A percentile compares a stretch with the other conserved stretches of the same genome.
Evolutionary conservation across 805 yeast species (phyloP).

Genomic region (Lipomyces orientalis): DNA sequence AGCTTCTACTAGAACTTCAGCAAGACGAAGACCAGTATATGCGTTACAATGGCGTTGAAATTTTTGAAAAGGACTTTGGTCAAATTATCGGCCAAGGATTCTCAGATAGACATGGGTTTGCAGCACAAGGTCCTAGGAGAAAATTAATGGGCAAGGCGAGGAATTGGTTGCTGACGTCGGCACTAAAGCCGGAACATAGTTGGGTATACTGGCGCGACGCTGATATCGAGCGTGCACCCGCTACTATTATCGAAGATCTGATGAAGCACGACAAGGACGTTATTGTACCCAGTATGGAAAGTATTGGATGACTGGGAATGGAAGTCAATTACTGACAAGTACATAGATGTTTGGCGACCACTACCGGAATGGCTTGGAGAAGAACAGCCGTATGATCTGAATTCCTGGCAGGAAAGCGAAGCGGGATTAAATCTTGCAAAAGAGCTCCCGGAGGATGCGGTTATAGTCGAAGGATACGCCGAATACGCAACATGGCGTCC

Average conservation of each 20-base stretch:
- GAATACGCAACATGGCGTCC: conserved; percentile 37
- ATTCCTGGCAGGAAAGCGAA: conserved; percentile 93
- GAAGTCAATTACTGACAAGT: neutral
- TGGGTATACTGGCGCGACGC: conserved; percentile 99
- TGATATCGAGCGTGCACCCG: conserved; percentile 90
- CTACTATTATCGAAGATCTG: conserved; percentile 83
- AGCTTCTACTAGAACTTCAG: conserved; percentile 63
- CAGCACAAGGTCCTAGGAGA: conserved; percentile 93
- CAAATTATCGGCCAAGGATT: conserved; percentile 92
- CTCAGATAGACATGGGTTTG: conserved; percentile 91
- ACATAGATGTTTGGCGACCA: conserved; percentile 86
- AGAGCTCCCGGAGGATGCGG: conserved; percentile 86
- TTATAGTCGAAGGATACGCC: conserved; percentile 85
- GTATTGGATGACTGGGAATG: neutral
- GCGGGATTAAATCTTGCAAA: conserved; percentile 59
- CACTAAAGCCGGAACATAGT: conserved; percentile 88
- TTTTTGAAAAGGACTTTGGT: conserved; percentile 91
- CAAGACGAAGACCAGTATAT: conserved; percentile 53
- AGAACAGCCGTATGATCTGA: conserved; percentile 91
- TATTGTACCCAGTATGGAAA: conserved; percentile 70
- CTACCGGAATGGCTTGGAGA: conserved; percentile 87
- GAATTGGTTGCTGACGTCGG: conserved; percentile 89
- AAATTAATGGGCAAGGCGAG: conserved; percentile 95
- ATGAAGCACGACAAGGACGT: conserved; percentile 92
- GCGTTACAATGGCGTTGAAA: conserved; percentile 80